A percentile compares a stretch with the other conserved stretches of the same genome.
These are phyloP conservation scores for Sporothrix humicola DNA, from an alignment of 2,329 filamentous ascomycete genomes.

Conservation along the genomic window DNA sequence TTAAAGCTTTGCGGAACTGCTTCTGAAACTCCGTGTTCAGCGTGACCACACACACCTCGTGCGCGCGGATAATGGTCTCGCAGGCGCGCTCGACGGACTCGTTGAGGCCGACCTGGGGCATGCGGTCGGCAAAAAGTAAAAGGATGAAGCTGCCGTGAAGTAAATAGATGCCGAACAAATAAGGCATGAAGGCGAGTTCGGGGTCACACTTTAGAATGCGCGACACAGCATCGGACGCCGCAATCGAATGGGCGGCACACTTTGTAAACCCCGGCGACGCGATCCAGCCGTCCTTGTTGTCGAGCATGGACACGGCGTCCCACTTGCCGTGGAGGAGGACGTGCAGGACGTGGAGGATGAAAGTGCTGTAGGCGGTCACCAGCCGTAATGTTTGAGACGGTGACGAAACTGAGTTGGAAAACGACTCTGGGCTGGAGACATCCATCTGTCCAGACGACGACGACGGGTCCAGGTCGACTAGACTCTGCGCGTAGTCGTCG, in stretches of 20 bases:
- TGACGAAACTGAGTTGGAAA: neutral
- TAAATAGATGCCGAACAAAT: constrained; percentile 59
- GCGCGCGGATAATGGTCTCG: constrained; percentile 57
- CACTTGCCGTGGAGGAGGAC: constrained; percentile 57
- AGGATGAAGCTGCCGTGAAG: constrained; percentile 58
- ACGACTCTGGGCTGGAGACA: neutral
- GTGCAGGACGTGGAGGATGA: constrained; percentile 55
- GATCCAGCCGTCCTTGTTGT: constrained; percentile 57
- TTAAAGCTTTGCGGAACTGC: constrained; percentile 61
- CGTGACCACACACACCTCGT: constrained; percentile 58
- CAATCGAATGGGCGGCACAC: constrained; percentile 54
- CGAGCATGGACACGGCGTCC: constrained; percentile 57
- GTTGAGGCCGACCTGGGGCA: constrained; percentile 53
- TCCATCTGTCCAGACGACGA: no score
- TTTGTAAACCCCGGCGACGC: constrained; percentile 53
- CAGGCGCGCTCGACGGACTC: constrained; percentile 55
- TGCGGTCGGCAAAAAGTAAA: constrained; percentile 55
- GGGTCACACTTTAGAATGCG: constrained; percentile 47
- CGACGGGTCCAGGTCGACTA: neutral
- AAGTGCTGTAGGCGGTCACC: constrained; percentile 54
- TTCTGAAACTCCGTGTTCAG: constrained; percentile 58
- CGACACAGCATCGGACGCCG: neutral
- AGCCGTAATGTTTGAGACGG: constrained; percentile 38
- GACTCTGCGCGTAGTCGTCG: neutral
- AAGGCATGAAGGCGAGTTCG: constrained; percentile 59